Conservation (phyloP, 2,329 filamentous ascomycete species). For the Exophiala alcalophila region DNA sequence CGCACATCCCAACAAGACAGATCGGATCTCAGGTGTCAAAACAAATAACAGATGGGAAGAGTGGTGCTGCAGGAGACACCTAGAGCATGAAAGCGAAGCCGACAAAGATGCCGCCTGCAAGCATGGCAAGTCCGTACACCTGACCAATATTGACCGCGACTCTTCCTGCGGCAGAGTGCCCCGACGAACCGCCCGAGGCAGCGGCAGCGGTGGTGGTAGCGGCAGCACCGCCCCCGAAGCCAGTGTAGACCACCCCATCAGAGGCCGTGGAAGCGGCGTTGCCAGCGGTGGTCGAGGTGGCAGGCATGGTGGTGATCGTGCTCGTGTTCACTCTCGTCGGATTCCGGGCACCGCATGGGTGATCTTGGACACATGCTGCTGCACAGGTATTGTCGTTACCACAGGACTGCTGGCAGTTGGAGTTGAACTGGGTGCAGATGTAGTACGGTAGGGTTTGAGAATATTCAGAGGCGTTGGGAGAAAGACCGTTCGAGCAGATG, state of each 20-base stretch:
- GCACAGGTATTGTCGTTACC: constrained; percentile 49
- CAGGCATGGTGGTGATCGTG: constrained; percentile 38
- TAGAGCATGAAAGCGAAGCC: constrained; percentile 57
- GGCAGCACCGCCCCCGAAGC: constrained; percentile 43
- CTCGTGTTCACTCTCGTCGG: constrained; percentile 55
- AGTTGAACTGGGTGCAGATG: constrained; percentile 57
- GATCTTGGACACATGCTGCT: constrained; percentile 49
- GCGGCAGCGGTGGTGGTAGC: constrained; percentile 31
- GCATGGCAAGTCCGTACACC: constrained; percentile 54
- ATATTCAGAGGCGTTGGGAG: constrained; percentile 60
- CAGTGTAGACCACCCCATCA: constrained; percentile 41
- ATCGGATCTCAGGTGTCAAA: constrained; percentile 1
- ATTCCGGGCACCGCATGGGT: constrained; percentile 61
- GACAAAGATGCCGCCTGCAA: constrained; percentile 55
- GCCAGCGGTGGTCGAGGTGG: constrained; percentile 36
- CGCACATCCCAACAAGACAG: constrained; percentile 1
- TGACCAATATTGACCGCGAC: constrained; percentile 53
- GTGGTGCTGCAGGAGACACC: neutral
- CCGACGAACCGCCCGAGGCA: constrained; percentile 19
- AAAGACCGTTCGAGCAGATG: constrained; percentile 52
- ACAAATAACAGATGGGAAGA: neutral
- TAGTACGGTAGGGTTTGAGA: constrained; percentile 62
- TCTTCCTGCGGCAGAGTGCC: constrained; percentile 33
- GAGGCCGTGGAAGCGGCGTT: constrained; percentile 33
- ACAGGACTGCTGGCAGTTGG: constrained; percentile 55